phyloP scores from a whole-genome alignment of 179 eudicot species.

The Carnegiea gigantea region DNA sequence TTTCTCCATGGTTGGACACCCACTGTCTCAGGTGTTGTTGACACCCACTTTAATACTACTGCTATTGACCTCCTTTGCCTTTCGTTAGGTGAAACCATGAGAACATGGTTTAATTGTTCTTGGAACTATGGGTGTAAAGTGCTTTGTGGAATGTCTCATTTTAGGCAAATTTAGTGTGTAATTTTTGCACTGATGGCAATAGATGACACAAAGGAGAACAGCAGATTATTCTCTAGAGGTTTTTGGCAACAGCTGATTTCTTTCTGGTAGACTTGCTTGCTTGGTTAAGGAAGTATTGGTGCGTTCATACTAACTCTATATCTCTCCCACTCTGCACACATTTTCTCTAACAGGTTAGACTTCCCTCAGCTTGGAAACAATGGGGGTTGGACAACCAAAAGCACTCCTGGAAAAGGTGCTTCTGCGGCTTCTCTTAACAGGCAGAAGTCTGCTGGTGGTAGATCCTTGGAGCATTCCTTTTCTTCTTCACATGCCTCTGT shows the following conservation, averaged over 20 bases:
- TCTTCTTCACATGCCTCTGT: constrained; percentile 55
- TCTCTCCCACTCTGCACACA: neutral
- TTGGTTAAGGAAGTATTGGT: neutral
- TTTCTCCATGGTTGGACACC: neutral
- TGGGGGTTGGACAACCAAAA: constrained; percentile 59
- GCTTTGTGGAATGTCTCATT: neutral
- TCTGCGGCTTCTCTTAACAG: constrained; percentile 48
- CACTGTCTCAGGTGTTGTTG: neutral
- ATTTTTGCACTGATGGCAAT: neutral
- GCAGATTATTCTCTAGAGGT: neutral
- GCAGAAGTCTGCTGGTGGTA: constrained; percentile 58
- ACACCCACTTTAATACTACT: neutral
- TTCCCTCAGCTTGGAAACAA: constrained; percentile 73
- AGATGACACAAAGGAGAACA: neutral
- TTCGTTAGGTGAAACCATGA: neutral
- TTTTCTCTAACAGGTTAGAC: constrained; percentile 49
- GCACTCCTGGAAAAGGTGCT: constrained; percentile 55
- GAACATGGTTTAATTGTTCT: no score
- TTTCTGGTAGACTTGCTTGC: no score
- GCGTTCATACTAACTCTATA: neutral
- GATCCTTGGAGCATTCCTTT: constrained; percentile 36
- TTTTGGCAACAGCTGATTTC: neutral
- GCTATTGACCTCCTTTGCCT: neutral
- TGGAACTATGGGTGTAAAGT: neutral
- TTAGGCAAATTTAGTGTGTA: neutral